Evolutionary conservation across 257 asterid genomes (phyloP).

Genomic region (Primulina eburnea): DNA sequence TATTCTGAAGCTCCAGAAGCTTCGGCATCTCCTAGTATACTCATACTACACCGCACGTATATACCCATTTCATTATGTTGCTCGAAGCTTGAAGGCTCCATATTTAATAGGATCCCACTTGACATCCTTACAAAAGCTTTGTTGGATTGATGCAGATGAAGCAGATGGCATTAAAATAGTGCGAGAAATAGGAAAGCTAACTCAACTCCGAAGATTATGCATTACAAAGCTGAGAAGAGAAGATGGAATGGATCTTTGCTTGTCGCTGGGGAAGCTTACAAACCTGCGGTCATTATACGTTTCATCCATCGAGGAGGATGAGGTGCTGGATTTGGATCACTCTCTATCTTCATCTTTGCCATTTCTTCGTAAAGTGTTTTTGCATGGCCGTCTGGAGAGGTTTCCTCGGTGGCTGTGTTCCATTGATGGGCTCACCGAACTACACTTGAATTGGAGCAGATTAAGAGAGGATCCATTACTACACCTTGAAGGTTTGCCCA

Average conservation of each 20-base stretch:
- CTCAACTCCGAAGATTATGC: constrained; percentile 23
- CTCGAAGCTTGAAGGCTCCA: too few relatives aligned
- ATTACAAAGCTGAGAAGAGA: constrained; percentile 28
- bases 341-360: neutral
- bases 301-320: neutral
- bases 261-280: constrained; percentile 30
- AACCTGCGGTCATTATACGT: neutral
- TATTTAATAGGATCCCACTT: too few relatives aligned
- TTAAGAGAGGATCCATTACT: constrained; percentile 10
- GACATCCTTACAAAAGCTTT: too few relatives aligned
- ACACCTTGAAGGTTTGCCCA: constrained; percentile 26
- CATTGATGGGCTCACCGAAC: neutral
- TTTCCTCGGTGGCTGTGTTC: constrained; percentile 25
- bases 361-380: neutral
- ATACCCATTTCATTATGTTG: too few relatives aligned
- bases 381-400: constrained; percentile 12
- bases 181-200: too few relatives aligned
- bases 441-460: neutral
- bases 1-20: too few relatives aligned
- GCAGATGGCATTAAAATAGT: too few relatives aligned
- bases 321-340: constrained; percentile 21
- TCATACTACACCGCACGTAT: too few relatives aligned
- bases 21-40: too few relatives aligned
- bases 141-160: too few relatives aligned
- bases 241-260: constrained; percentile 34